Percentiles rank a stretch among this genome's conserved stretches.
These are phyloP conservation scores for Phytophthora sp. DNA, from an alignment of 352 stramenopile genomes.

Conservation along the genomic window DNA sequence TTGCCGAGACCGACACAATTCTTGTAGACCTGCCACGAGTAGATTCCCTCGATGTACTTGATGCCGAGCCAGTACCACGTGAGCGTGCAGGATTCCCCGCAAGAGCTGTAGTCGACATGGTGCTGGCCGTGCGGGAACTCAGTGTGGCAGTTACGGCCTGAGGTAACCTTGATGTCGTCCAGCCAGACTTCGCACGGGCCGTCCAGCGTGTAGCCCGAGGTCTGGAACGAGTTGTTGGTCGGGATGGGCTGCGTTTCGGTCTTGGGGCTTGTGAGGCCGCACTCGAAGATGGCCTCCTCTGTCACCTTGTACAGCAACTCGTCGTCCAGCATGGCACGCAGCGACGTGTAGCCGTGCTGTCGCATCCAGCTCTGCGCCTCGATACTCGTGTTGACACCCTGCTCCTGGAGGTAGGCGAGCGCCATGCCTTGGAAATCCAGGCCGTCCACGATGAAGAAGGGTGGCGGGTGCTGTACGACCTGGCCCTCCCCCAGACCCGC, in stretches of 20 bases:
- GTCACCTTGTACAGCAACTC: constrained; percentile 57
- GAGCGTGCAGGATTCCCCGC: constrained; percentile 49
- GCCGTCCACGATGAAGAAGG: constrained; percentile 65
- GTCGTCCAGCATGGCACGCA: constrained; percentile 65
- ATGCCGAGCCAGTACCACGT: constrained; percentile 66
- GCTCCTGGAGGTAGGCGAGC: constrained; percentile 60
- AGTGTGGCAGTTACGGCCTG: constrained; percentile 54
- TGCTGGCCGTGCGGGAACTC: constrained; percentile 45
- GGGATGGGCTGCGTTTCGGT: constrained; percentile 54
- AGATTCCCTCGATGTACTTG: constrained; percentile 52
- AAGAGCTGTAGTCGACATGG: constrained; percentile 57
- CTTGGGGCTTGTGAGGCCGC: constrained; percentile 53
- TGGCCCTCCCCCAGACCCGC: constrained; percentile 50
- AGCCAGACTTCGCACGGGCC: constrained; percentile 70
- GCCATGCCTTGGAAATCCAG: constrained; percentile 48
- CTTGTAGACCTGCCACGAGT: constrained; percentile 75
- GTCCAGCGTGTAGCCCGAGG: constrained; percentile 63
- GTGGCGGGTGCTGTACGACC: constrained; percentile 46
- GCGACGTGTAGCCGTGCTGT: constrained; percentile 45
- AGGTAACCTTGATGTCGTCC: constrained; percentile 45
- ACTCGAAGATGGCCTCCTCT: constrained; percentile 57
- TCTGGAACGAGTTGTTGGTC: constrained; percentile 48
- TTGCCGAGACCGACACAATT: constrained; percentile 50
- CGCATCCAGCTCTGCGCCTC: constrained; percentile 51
- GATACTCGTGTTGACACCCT: constrained; percentile 54